phyloP scores from a whole-genome alignment of 306 rosid genomes.

The Medicago arabica region DNA sequence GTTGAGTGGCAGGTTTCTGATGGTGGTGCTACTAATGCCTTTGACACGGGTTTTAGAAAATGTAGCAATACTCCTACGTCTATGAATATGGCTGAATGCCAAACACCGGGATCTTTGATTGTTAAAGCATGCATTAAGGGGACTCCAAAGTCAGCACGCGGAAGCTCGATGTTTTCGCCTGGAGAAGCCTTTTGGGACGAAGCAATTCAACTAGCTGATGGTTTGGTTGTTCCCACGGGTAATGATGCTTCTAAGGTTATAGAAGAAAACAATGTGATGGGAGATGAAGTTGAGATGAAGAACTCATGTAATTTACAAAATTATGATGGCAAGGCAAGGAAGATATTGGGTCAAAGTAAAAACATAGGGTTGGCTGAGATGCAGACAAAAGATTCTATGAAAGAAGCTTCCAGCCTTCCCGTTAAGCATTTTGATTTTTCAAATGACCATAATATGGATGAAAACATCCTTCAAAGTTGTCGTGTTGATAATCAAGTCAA shows the following conservation, averaged over 20 bases:
- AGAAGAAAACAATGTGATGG: slow-evolving; percentile 49
- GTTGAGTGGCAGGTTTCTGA: slow-evolving; percentile 53
- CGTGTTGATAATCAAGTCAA: slow-evolving; percentile 43
- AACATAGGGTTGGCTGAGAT: slow-evolving; percentile 48
- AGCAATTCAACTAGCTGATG: slow-evolving; percentile 91
- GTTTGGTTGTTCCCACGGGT: slow-evolving; percentile 60
- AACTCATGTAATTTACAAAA: slow-evolving; percentile 58
- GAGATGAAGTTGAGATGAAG: slow-evolving; percentile 48
- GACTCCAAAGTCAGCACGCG: slow-evolving; percentile 76
- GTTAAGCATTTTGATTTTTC: slow-evolving; percentile 95
- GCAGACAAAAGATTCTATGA: slow-evolving; percentile 50
- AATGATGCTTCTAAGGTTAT: slow-evolving; percentile 48
- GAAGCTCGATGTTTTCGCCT: slow-evolving; percentile 89
- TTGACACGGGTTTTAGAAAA: slow-evolving; percentile 61
- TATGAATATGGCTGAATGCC: slow-evolving; percentile 53
- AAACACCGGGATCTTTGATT: slow-evolving; percentile 76
- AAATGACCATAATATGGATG: slow-evolving; percentile 61
- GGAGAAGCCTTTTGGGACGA: slow-evolving; percentile 97
- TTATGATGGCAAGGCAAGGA: slow-evolving; percentile 57
- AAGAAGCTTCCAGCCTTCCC: slow-evolving; percentile 69
- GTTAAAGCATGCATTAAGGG: slow-evolving; percentile 52
- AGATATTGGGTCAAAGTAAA: slow-evolving; percentile 55
- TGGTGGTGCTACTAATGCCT: slow-evolving; percentile 42
- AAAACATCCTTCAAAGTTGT: slow-evolving; percentile 44
- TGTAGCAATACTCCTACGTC: slow-evolving; percentile 67